A percentile compares a stretch with the other conserved stretches of the same genome.
Evolutionary conservation across 106 monocot species (phyloP).

Genomic region (Dioscorea dumetorum): DNA sequence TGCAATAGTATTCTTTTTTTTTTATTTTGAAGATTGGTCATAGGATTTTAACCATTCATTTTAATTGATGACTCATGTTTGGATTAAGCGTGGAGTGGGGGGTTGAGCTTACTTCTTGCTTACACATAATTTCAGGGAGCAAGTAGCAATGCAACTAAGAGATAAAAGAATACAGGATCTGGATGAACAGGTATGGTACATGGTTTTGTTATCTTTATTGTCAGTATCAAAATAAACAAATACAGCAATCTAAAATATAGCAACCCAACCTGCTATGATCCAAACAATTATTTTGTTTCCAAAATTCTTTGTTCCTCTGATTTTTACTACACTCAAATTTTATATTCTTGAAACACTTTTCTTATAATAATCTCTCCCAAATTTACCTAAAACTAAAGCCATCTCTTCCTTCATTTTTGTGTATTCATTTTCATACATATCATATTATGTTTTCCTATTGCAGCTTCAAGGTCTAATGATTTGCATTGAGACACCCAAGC

Average conservation of each 20-base stretch:
- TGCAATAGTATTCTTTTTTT: no score
- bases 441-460: slow-evolving; percentile 1
- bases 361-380: neutral
- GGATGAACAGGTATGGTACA: slow-evolving; percentile 46
- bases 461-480: slow-evolving; percentile 40
- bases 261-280: neutral
- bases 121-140: slow-evolving; percentile 26
- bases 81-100: no score
- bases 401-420: neutral
- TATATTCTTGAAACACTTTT: neutral
- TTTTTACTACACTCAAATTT: neutral
- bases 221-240: neutral
- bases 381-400: neutral
- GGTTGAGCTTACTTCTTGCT: neutral
- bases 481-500: slow-evolving; percentile 16
- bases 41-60: no score
- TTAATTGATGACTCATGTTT: neutral
- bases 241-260: neutral
- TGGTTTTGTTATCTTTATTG: neutral
- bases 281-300: neutral
- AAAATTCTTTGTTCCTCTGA: neutral
- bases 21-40: no score
- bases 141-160: slow-evolving; percentile 22
- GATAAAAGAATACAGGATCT: slow-evolving; percentile 39
- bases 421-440: neutral